Percentiles rank a stretch among this genome's conserved stretches.
Evolutionary conservation across 2,329 filamentous ascomycete genomes (phyloP).

Genomic region (Apiospora aurea): DNA sequence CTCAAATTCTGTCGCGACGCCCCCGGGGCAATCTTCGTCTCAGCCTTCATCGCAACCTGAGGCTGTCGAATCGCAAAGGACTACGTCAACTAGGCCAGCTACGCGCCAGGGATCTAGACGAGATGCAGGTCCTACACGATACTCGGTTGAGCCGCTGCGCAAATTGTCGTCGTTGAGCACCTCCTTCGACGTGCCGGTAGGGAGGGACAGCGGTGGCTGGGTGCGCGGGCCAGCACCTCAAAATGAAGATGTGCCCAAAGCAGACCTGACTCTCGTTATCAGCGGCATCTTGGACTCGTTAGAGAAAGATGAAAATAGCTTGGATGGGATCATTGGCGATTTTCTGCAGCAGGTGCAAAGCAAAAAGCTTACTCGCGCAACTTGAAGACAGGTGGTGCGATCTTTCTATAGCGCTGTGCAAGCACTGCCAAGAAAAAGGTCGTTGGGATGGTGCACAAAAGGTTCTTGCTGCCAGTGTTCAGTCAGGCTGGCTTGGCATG

Average conservation of each 20-base stretch:
- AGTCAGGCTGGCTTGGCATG: slow-evolving; percentile 41
- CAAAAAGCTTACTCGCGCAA: slow-evolving; percentile 25
- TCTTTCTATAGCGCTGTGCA: slow-evolving; percentile 42
- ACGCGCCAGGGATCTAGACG: neutral
- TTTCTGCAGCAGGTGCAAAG: slow-evolving; percentile 30
- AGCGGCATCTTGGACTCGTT: neutral
- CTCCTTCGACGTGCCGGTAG: neutral
- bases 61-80: neutral
- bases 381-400: slow-evolving; percentile 35
- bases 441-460: slow-evolving; percentile 42
- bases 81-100: neutral
- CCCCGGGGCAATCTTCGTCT: neutral
- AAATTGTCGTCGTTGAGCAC: neutral
- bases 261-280: neutral
- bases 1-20: neutral
- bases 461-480: slow-evolving; percentile 40
- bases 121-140: slow-evolving; percentile 46
- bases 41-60: neutral
- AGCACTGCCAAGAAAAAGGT: slow-evolving; percentile 41
- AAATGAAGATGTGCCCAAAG: neutral
- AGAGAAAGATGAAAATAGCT: slow-evolving; percentile 29
- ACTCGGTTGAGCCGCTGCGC: neutral
- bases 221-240: neutral
- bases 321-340: slow-evolving; percentile 34
- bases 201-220: slow-evolving; percentile 27